phyloP scores from a whole-genome alignment of 495 filamentous ascomycete genomes.

The Penicillium cinerascens region DNA sequence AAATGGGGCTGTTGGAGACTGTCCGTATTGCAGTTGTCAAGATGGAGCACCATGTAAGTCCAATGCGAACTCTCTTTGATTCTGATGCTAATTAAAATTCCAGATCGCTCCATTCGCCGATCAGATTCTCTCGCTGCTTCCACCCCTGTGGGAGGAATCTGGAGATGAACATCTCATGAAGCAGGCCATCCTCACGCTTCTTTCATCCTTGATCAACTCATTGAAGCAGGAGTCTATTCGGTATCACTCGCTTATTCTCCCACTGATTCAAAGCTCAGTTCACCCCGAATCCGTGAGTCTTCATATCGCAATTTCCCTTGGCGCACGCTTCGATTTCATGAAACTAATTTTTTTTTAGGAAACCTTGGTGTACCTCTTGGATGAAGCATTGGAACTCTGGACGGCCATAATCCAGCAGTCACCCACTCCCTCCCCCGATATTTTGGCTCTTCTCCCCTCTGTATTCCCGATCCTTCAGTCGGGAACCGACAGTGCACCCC shows the following conservation, averaged over 20 bases:
- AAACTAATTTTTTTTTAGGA: conserved; percentile 39
- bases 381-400: conserved; percentile 92
- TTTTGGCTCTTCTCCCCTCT: conserved; percentile 63
- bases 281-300: conserved; percentile 66
- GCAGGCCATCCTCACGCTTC: conserved; percentile 80
- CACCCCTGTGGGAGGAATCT: conserved; percentile 76
- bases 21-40: conserved; percentile 74
- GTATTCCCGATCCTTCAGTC: conserved; percentile 69
- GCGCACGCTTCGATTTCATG: not conserved
- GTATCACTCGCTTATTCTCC: conserved; percentile 71
- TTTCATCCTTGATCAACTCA: conserved; percentile 71
- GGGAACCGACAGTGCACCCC: conserved; percentile 65
- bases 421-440: conserved; percentile 57
- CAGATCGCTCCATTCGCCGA: conserved; percentile 71
- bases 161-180: conserved; percentile 85
- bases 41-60: conserved; percentile 67
- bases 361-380: conserved; percentile 77
- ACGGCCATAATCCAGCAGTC: conserved; percentile 69
- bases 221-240: conserved; percentile 69
- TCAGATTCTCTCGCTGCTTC: conserved; percentile 73
- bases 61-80: not conserved
- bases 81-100: conserved; percentile 8
- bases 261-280: conserved; percentile 72
- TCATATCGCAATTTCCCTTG: not conserved
- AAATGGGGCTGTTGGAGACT: conserved; percentile 81